Conservation (phyloP, 768 basidiomycete genomes). For the Podaxis sp. region DNA sequence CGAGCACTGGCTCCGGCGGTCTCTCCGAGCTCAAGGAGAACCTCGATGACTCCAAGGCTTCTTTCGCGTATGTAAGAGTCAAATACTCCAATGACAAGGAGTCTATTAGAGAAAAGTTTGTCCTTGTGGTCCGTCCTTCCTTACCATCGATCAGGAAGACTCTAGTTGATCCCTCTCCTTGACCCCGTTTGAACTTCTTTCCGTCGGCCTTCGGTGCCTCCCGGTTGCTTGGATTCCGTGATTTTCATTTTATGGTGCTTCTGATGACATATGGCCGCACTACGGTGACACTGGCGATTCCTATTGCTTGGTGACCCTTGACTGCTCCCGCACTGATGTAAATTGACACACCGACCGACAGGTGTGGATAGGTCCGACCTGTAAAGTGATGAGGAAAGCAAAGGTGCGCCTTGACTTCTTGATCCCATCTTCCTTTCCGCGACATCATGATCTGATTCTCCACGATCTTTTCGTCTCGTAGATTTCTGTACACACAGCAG, state of each 20-base stretch:
- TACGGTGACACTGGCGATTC: background rate
- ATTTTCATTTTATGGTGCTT: slow-evolving; percentile 12
- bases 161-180: background rate
- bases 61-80: slow-evolving; percentile 83
- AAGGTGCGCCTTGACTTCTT: slow-evolving; percentile 54
- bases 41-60: slow-evolving; percentile 73
- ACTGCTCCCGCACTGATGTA: background rate
- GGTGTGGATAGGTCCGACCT: slow-evolving; percentile 78
- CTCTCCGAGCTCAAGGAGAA: slow-evolving; percentile 72
- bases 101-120: slow-evolving; percentile 85
- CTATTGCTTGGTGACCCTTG: slow-evolving; percentile 15
- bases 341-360: slow-evolving; percentile 20
- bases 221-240: slow-evolving; percentile 20
- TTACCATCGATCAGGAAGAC: slow-evolving; percentile 4
- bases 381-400: slow-evolving; percentile 91
- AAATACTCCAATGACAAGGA: slow-evolving; percentile 87
- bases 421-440: slow-evolving; percentile 13
- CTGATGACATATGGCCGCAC: background rate
- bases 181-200: background rate
- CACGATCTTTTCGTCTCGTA: slow-evolving; percentile 30
- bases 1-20: slow-evolving; percentile 78
- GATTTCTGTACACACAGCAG: slow-evolving; percentile 90
- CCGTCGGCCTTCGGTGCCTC: slow-evolving; percentile 12
- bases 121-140: slow-evolving; percentile 54
- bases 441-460: slow-evolving; percentile 26